phyloP scores from a whole-genome alignment of 225 moss, liverwort and hornwort genomes.

The Sphagnum tenellum region DNA sequence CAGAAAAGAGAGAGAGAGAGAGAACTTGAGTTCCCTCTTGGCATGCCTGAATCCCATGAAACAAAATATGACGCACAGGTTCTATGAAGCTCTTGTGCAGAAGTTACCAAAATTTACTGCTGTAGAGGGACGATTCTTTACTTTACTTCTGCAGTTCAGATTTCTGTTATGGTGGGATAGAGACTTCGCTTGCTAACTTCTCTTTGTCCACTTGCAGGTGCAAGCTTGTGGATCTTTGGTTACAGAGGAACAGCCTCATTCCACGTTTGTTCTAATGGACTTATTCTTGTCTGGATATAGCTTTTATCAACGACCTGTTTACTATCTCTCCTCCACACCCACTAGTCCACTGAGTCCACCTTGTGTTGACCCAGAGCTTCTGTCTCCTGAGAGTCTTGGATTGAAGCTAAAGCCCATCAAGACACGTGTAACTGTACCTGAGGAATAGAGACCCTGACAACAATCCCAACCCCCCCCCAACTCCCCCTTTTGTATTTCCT shows the following conservation, averaged over 20 bases:
- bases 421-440: conserved; percentile 58
- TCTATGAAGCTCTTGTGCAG: no score
- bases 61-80: no score
- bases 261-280: conserved; percentile 91
- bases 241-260: conserved; percentile 89
- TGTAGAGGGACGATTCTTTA: not conserved
- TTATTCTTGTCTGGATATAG: conserved; percentile 87
- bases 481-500: not conserved
- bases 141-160: not conserved
- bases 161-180: not conserved
- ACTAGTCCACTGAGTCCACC: conserved; percentile 83
- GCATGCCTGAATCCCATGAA: no score
- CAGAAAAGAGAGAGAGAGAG: no score
- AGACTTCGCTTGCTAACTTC: not conserved
- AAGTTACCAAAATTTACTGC: not conserved
- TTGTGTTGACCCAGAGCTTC: conserved; percentile 75
- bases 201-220: conserved; percentile 34
- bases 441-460: conserved; percentile 11
- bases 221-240: conserved; percentile 92
- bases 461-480: no score
- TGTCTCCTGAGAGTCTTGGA: conserved; percentile 87
- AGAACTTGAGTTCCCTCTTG: no score
- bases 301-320: conserved; percentile 64
- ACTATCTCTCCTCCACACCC: conserved; percentile 61
- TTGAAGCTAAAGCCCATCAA: conserved; percentile 95